A percentile compares a stretch with the other conserved stretches of the same genome.
These are phyloP conservation scores for Eucalyptus microcorys DNA, from an alignment of 345 rosid genomes.

Conservation along the genomic window DNA sequence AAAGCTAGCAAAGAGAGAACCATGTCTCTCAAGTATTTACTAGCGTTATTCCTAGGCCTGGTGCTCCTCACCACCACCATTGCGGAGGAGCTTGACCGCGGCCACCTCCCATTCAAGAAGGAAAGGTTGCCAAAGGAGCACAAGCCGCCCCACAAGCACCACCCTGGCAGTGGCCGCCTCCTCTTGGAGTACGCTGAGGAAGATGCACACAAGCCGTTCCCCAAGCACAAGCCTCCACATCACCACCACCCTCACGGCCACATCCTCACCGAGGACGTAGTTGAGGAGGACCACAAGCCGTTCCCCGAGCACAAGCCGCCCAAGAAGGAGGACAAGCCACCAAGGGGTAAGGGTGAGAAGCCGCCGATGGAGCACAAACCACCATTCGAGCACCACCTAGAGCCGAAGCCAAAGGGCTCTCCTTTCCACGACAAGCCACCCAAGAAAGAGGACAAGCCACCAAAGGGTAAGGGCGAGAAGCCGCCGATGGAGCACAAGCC, in stretches of 20 bases:
- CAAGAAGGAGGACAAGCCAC: background rate
- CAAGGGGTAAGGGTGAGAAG: background rate
- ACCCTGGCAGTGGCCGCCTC: background rate
- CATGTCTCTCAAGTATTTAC: background rate
- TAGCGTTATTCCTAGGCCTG: background rate
- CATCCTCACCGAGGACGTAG: background rate
- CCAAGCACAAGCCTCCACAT: conserved; percentile 1
- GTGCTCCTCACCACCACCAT: background rate
- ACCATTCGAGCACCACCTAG: background rate
- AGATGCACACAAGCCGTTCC: background rate
- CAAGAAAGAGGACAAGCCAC: background rate
- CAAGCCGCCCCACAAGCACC: background rate
- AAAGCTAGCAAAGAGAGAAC: background rate
- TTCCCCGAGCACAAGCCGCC: background rate
- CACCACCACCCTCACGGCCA: background rate
- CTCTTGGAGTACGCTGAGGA: background rate
- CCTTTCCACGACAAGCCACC: background rate
- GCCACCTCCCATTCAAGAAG: background rate
- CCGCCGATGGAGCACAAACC: background rate
- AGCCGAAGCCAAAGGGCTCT: background rate
- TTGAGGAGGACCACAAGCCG: background rate
- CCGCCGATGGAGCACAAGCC: background rate
- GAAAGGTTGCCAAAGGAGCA: background rate
- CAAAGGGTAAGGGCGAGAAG: background rate
- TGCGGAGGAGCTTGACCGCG: background rate